Evolutionary conservation across 306 rosid species (phyloP), one percentile per base, ranked within the genome.

Genomic region (Myrica gale): DNA sequence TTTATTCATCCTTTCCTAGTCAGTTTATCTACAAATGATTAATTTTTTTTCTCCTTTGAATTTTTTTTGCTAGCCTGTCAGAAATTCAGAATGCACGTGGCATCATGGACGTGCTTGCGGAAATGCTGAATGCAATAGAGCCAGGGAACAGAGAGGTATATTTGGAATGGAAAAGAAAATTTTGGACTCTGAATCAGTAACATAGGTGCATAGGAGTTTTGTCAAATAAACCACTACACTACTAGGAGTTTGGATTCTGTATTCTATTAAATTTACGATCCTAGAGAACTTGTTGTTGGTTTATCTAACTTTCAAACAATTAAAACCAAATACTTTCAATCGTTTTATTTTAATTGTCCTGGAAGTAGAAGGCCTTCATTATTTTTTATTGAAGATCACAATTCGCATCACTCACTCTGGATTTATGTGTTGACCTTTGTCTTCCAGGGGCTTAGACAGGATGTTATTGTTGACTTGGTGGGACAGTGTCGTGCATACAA

Each of bases 1-100:
- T 9, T 26, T 47, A 73, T 71, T 4, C 17, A 8, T 60, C 46
- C 3, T 6, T 44, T 5, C 69, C 10, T 7, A 41, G 21, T 42
- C 16, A 0, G 47, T 65, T 65, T 65, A 8, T 65, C 4, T 9
- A 42, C 65, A 32, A 55, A 48, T 71, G 16, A 74, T 78, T 55
- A 17, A 53, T 17, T 54, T 58, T 17, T 17, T 47, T 57, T 52
- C 43, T 76, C 37, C 32, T 88, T 76, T 50, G 68, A 74, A 13
- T 65, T 75, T 82, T 46, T 80, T n/a, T 84, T 76, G 47, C 65
- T 85, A 96, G 99, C 78, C 76, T 92, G 88, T 71, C 93, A 4
- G 99, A 96, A 92, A 86, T 96, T 83, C 99, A 96, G 87, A 96
- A 96, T 86, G 98, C 97, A 71, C 89, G 93, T 58, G 98, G 98